These are phyloP conservation scores for Fusarium camptoceras DNA, from an alignment of 2,329 filamentous ascomycete genomes.

Conservation along the genomic window DNA sequence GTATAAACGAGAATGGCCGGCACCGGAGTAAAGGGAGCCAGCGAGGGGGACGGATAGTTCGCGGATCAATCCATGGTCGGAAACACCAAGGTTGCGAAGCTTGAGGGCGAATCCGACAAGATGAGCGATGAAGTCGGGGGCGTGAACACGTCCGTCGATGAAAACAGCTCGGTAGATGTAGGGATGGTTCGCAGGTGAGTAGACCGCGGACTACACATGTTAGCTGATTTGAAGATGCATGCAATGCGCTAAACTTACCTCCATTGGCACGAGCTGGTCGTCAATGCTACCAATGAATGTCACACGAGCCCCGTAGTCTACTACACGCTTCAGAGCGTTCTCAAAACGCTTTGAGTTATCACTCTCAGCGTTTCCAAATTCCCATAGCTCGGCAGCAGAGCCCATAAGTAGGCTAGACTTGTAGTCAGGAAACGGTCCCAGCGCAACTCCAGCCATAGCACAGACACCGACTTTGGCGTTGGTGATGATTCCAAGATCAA, in stretches of 20 bases:
- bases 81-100: constrained; percentile 90
- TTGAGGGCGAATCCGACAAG: constrained; percentile 94
- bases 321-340: constrained; percentile 76
- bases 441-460: constrained; percentile 89
- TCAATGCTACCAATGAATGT: constrained; percentile 95
- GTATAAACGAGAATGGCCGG: constrained; percentile 93
- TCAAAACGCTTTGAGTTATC: constrained; percentile 86
- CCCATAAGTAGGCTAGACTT: constrained; percentile 90
- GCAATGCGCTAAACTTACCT: constrained; percentile 64
- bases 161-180: constrained; percentile 97
- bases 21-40: constrained; percentile 89
- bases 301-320: constrained; percentile 84
- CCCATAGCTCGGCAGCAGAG: constrained; percentile 92
- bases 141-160: constrained; percentile 90
- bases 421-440: constrained; percentile 93
- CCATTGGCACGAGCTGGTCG: constrained; percentile 93
- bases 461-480: constrained; percentile 85
- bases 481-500: constrained; percentile 87
- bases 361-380: constrained; percentile 87
- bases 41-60: constrained; percentile 90
- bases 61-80: constrained; percentile 91
- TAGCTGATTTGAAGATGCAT: constrained; percentile 15
- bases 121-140: constrained; percentile 92
- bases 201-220: constrained; percentile 78
- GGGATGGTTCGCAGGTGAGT: constrained; percentile 86